These are phyloP conservation scores for Xerocomellus chrysenteron DNA, from an alignment of 768 basidiomycete species.

Conservation along the genomic window DNA sequence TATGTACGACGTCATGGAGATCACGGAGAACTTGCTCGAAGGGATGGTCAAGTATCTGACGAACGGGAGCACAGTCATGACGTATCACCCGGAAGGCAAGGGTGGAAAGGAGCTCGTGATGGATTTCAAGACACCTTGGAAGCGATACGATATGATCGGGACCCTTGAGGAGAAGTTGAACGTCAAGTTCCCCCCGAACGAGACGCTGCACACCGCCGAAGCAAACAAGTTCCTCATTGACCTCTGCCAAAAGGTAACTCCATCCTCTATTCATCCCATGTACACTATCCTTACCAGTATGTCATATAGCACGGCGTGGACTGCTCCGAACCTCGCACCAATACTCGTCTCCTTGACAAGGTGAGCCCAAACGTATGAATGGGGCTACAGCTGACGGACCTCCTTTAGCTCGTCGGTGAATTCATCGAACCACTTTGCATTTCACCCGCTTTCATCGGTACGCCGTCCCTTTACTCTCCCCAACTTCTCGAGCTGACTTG, in stretches of 20 bases:
- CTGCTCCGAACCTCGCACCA: slow-evolving; percentile 94
- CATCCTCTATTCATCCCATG: neutral
- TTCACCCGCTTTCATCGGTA: slow-evolving; percentile 93
- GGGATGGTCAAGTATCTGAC: slow-evolving; percentile 88
- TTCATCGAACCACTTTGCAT: slow-evolving; percentile 97
- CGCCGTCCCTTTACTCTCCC: slow-evolving; percentile 6
- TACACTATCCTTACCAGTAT: neutral
- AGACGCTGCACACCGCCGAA: slow-evolving; percentile 82
- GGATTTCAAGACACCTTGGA: slow-evolving; percentile 94
- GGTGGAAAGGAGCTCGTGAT: slow-evolving; percentile 72
- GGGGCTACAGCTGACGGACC: neutral
- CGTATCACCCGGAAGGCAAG: slow-evolving; percentile 93
- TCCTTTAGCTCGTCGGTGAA: slow-evolving; percentile 85
- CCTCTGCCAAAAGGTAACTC: slow-evolving; percentile 73
- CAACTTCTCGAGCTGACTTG: neutral
- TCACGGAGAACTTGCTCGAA: slow-evolving; percentile 88
- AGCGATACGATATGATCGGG: slow-evolving; percentile 96
- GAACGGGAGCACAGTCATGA: slow-evolving; percentile 73
- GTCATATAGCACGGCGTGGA: slow-evolving; percentile 83
- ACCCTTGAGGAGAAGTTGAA: slow-evolving; percentile 93
- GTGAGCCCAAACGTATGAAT: slow-evolving; percentile 33
- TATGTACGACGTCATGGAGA: slow-evolving; percentile 98
- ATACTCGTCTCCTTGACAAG: slow-evolving; percentile 94
- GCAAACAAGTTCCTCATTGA: slow-evolving; percentile 87
- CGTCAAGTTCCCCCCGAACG: slow-evolving; percentile 91